Base-by-base conservation (phyloP, 345 rosid species). In the Ricinus communis region DNA sequence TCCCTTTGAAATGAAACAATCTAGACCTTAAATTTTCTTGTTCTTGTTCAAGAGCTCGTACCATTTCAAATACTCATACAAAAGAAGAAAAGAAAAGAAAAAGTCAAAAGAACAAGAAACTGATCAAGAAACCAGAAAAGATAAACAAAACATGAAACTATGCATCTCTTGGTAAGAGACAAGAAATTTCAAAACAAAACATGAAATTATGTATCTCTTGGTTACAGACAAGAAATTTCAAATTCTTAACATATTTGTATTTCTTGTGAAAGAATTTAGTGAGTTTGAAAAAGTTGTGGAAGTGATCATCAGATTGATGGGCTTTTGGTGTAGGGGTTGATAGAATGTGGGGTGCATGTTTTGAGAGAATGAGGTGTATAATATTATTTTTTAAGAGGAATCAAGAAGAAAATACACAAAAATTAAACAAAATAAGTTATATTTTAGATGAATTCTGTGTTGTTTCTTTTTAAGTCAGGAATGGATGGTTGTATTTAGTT, bases 271-370 rank as follows among this genome's bases (percentile, higher is more conserved):
- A 53, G 66, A 31, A 18, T 41, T 52, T 11, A 60, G 55, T 41
- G 62, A 72, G 72, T 15, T 62, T 46, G 62, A 53, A 65, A 6
- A 33, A 61, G 49, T 38, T 52, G 70, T 40, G 62, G 56, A 49
- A 41, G 27, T 24, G 58, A 70, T 2, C 2, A 6, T 52, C 65
- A 14, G 27, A 11, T 24, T 58, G 56, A 12, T 24, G 27, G 46
- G 19, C 1, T 65, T 12, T 70, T 55, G 41, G 70, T 27, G 63
- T 70, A 8, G 8, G 58, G 56, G 28, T 65, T 57, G 74, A 68
- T 9, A 22, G 83, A 84, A 82, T 75, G 88, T 87, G 91, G 81
- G 88, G 86, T 82, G 87, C 84, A 82, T 81, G 87, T 81, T 82
- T 68, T 18, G 24, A 62, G 72, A 62, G 40, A 43, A 53, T 49